Evolutionary conservation across 2,329 filamentous ascomycete genomes (phyloP).

Genomic region (Ophiostoma quercus): DNA sequence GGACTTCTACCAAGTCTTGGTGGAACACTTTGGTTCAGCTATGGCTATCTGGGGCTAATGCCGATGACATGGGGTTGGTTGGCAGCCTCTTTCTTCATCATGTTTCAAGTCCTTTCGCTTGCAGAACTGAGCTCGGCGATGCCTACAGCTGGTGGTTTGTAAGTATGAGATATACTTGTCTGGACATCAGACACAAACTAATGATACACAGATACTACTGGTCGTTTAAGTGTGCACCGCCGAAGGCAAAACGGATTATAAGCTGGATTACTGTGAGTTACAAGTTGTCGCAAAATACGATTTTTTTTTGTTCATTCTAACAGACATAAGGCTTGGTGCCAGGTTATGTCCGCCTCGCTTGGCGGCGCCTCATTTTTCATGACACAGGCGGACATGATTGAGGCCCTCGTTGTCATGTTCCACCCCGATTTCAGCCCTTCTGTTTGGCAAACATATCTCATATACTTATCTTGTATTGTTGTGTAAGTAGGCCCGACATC

Average conservation of each 20-base stretch:
- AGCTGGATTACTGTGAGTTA: neutral
- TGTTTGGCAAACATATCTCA: slow-evolving; percentile 9
- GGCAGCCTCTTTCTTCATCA: neutral
- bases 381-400: slow-evolving; percentile 14
- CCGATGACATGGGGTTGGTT: slow-evolving; percentile 11
- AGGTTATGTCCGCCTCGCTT: neutral
- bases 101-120: slow-evolving; percentile 8
- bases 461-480: neutral
- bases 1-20: slow-evolving; percentile 2
- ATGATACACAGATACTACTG: neutral
- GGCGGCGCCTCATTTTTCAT: slow-evolving; percentile 3
- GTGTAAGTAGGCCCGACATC: neutral
- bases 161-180: neutral
- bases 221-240: slow-evolving; percentile 10
- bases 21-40: slow-evolving; percentile 7
- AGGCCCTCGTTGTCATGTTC: slow-evolving; percentile 10
- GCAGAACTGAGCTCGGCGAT: slow-evolving; percentile 3
- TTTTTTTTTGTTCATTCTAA: neutral
- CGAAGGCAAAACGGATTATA: neutral
- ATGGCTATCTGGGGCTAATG: neutral
- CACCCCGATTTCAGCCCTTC: neutral
- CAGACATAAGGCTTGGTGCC: neutral
- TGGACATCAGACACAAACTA: neutral
- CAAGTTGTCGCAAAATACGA: neutral
- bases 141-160: slow-evolving; percentile 1